phyloP scores from a whole-genome alignment of 352 stramenopile genomes.

The Phytophthora aleatoria region DNA sequence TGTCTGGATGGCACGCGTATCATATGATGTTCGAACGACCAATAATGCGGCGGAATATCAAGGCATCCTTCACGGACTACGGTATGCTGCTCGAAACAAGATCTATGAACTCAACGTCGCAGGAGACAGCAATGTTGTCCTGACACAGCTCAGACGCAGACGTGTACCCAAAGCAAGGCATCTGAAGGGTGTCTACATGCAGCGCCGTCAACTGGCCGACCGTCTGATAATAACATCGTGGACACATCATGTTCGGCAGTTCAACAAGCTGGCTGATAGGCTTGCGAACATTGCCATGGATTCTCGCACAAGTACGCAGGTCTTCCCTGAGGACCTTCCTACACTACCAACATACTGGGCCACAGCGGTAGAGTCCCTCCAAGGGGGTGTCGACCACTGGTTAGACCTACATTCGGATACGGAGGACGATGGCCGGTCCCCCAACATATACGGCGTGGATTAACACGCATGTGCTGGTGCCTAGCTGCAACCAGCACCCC shows the following conservation, averaged over 20 bases:
- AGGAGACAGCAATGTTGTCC: neutral
- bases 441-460: no score
- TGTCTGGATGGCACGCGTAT: neutral
- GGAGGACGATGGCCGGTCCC: no score
- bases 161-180: neutral
- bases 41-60: neutral
- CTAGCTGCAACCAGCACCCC: no score
- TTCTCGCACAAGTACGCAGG: neutral
- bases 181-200: neutral
- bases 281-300: neutral
- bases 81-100: neutral
- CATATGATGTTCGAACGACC: neutral
- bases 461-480: no score
- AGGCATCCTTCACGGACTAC: neutral
- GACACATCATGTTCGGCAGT: neutral
- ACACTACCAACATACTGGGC: no score
- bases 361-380: no score
- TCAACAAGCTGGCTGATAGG: neutral
- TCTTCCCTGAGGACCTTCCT: no score
- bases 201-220: neutral
- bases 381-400: no score
- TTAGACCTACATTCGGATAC: no score
- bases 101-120: neutral
- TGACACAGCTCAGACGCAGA: neutral
- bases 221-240: neutral